These are phyloP conservation scores for Marchantia paleacea DNA, from an alignment of 225 moss, liverwort and hornwort genomes.

Conservation along the genomic window DNA sequence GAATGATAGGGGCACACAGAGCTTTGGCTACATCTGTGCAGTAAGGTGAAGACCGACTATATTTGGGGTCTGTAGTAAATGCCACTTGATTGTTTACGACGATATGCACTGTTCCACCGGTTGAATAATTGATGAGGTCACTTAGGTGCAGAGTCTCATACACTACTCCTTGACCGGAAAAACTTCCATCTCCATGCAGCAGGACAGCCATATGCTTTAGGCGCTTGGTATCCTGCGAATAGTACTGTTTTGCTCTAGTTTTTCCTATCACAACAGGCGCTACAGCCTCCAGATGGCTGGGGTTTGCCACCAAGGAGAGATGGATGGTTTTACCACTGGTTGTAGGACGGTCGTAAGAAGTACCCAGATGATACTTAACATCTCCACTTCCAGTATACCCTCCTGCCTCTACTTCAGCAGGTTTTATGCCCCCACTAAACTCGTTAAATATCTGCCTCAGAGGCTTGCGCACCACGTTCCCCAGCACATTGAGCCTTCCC, in stretches of 20 bases:
- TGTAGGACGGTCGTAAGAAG: conserved; percentile 92
- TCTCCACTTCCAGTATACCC: conserved; percentile 98
- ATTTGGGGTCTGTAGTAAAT: conserved; percentile 98
- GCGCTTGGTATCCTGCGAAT: conserved; percentile 66
- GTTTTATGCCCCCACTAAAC: conserved; percentile 96
- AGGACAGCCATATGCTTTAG: conserved; percentile 85
- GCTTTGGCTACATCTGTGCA: conserved; percentile 99
- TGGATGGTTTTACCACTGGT: conserved; percentile 78
- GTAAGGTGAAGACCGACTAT: conserved; percentile 92
- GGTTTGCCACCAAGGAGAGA: conserved; percentile 95
- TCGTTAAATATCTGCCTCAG: conserved; percentile 94
- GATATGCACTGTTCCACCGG: conserved; percentile 93
- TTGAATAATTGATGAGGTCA: conserved; percentile 87
- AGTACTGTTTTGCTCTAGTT: conserved; percentile 95
- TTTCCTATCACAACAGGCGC: conserved; percentile 94
- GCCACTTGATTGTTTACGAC: conserved; percentile 99
- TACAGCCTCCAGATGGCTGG: conserved; percentile 96
- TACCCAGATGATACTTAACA: conserved; percentile 97
- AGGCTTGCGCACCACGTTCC: conserved; percentile 95
- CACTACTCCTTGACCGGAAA: conserved; percentile 94
- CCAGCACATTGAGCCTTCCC: conserved; percentile 90
- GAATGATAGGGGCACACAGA: conserved; percentile 91
- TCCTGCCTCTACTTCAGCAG: conserved; percentile 79
- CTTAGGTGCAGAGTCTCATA: conserved; percentile 92
- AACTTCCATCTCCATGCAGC: conserved; percentile 95